These are phyloP conservation scores for Brassica cretica DNA, from an alignment of 345 rosid genomes.

Conservation along the genomic window DNA sequence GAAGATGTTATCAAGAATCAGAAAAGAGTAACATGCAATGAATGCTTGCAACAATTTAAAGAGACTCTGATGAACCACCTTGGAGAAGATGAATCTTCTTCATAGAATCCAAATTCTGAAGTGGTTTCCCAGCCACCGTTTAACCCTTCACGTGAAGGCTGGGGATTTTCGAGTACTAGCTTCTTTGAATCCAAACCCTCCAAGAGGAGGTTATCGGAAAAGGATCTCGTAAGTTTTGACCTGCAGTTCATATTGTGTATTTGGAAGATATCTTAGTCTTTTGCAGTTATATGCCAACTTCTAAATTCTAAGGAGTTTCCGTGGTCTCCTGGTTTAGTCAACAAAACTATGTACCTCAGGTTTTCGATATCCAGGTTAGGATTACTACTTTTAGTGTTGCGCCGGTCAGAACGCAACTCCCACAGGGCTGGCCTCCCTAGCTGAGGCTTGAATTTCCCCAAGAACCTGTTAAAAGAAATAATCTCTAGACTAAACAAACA, in stretches of 20 bases:
- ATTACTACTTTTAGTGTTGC: slow-evolving; percentile 23
- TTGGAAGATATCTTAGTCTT: background rate
- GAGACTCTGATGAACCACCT: slow-evolving; percentile 17
- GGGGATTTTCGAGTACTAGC: background rate
- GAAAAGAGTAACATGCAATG: background rate
- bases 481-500: slow-evolving; percentile 1
- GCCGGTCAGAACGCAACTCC: slow-evolving; percentile 37
- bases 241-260: slow-evolving; percentile 21
- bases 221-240: slow-evolving; percentile 37
- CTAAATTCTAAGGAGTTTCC: background rate
- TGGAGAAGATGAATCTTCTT: slow-evolving; percentile 33
- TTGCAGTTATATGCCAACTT: background rate
- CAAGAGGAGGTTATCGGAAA: slow-evolving; percentile 30
- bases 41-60: slow-evolving; percentile 9
- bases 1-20: background rate
- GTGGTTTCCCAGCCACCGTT: slow-evolving; percentile 27
- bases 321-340: background rate
- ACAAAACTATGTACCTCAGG: slow-evolving; percentile 24
- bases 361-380: slow-evolving; percentile 26
- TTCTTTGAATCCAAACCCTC: slow-evolving; percentile 30
- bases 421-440: slow-evolving; percentile 30
- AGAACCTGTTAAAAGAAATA: slow-evolving; percentile 30
- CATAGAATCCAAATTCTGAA: slow-evolving; percentile 23
- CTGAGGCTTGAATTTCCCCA: slow-evolving; percentile 37
- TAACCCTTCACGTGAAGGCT: slow-evolving; percentile 29